A percentile compares a stretch with the other conserved stretches of the same genome.
Evolutionary conservation across 2,329 filamentous ascomycete species (phyloP).

Genomic region (Xylaria digitata): DNA sequence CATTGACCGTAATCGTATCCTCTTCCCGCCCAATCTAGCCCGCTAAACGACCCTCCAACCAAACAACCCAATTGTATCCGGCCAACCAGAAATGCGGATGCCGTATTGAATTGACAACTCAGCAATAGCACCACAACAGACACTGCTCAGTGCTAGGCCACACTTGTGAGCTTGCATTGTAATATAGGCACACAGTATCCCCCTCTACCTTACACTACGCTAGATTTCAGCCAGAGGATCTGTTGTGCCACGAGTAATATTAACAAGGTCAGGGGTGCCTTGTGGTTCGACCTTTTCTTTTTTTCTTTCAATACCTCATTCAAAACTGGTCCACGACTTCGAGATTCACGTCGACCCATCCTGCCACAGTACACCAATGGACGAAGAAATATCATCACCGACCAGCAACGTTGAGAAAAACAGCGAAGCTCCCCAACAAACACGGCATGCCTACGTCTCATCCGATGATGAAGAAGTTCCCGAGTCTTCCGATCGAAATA

Average conservation of each 20-base stretch:
- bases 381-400: conserved; percentile 49
- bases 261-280: conserved; percentile 31
- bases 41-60: conserved; percentile 28
- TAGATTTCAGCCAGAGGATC: conserved; percentile 17
- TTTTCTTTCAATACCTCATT: conserved; percentile 43
- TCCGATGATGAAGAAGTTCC: conserved; percentile 16
- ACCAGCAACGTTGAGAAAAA: conserved; percentile 39
- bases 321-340: conserved; percentile 56
- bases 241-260: conserved; percentile 33
- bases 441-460: background rate
- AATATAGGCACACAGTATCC: conserved; percentile 8
- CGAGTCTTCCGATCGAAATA: conserved; percentile 14
- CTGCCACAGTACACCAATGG: conserved; percentile 56
- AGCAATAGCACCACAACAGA: conserved; percentile 26
- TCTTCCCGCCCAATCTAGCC: conserved; percentile 26
- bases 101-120: conserved; percentile 30
- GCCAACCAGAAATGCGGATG: conserved; percentile 28
- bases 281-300: conserved; percentile 18
- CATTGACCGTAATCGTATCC: conserved; percentile 26
- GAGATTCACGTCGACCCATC: conserved; percentile 62
- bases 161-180: background rate
- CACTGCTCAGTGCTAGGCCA: background rate
- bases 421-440: conserved; percentile 34
- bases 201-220: background rate
- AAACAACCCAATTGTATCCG: conserved; percentile 23